Base-by-base conservation (phyloP, 2,329 filamentous ascomycete species). In the Paraconiothyrium brasiliense region DNA sequence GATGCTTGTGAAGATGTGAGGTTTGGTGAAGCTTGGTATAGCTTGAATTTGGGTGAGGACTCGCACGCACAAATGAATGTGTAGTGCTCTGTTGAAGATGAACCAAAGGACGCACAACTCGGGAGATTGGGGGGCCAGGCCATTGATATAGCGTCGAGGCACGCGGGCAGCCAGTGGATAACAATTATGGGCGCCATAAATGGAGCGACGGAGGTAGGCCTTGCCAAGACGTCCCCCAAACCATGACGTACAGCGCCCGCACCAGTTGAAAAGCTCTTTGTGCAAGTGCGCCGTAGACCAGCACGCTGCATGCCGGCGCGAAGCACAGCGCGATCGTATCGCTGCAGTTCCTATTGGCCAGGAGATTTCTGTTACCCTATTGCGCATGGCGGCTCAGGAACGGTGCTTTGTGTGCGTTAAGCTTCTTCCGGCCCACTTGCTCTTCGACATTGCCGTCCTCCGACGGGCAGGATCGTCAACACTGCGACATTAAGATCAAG, bases 21-120 rank as follows among this genome's bases (percentile, higher is more conserved):
- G 67, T 65, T 69, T 67, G 65, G 61, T 60, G 66, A 70, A 66
- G 71, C 67, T 72, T 55, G 52, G 52, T 44, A 55, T 34, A 55
- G 52, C 34, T 55, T 72, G 65, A 70, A 67, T 70, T 41, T 69
- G 61, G 52, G 7, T 10, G 39, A 46, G 27, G 24, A n/a, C 20
- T 50, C 10, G 52, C 61, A 64, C 57, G 27, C 58, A 55, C 50
- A 60, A 37, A 24, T 8, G 47, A 37, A 22, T 14, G 47, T 44
- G 47, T 35, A 39, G 20, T 11, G 27, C 32, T 46, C 37, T 35
- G 39, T 22, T 3, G 30, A 35, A 32, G 37, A 35, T 16, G 24
- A 27, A 8, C 22, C 35, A 35, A 30, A 20, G 34, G 34, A 41
- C 41, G 44, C 22, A 34, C 39, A 35, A 55, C 16, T 20, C 24